These are phyloP conservation scores for Arthrobotrys entomopaga DNA, from an alignment of 2,329 filamentous ascomycete species.

Conservation along the genomic window DNA sequence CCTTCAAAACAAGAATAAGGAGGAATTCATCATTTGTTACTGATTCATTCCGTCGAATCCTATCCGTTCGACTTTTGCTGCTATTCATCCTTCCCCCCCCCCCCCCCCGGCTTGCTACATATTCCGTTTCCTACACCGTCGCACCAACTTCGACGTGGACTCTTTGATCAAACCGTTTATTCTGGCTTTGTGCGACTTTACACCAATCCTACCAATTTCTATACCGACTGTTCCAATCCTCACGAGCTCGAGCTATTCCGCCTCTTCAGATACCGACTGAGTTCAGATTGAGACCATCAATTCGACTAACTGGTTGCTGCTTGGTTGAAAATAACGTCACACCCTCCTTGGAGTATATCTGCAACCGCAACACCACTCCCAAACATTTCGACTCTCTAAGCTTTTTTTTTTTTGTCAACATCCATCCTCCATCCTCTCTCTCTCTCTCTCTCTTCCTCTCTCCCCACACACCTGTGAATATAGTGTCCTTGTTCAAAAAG, in stretches of 20 bases:
- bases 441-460: conserved; percentile 5
- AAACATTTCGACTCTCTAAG: not conserved
- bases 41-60: conserved; percentile 13
- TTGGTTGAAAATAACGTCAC: conserved; percentile 42
- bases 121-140: conserved; percentile 44
- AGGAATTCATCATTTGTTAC: not conserved
- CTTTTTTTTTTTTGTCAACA: conserved; percentile 1
- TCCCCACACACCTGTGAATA: not conserved
- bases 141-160: conserved; percentile 44
- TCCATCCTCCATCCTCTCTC: conserved; percentile 12
- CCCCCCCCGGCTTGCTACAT: conserved; percentile 48
- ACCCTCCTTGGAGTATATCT: conserved; percentile 32
- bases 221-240: conserved; percentile 21
- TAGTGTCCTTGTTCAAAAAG: conserved; percentile 15
- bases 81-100: too few species aligned
- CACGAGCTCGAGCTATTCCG: conserved; percentile 23
- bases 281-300: conserved; percentile 20
- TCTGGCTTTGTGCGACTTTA: conserved; percentile 46
- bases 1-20: conserved; percentile 2
- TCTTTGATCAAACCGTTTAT: conserved; percentile 52
- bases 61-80: conserved; percentile 36
- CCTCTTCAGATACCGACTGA: conserved; percentile 29
- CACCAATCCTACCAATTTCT: conserved; percentile 32
- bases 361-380: conserved; percentile 16
- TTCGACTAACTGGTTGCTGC: conserved; percentile 20